Percentiles rank a stretch among this genome's conserved stretches.
Evolutionary conservation across 2,329 filamentous ascomycete genomes (phyloP).

Genomic region (Daldinia sp.): DNA sequence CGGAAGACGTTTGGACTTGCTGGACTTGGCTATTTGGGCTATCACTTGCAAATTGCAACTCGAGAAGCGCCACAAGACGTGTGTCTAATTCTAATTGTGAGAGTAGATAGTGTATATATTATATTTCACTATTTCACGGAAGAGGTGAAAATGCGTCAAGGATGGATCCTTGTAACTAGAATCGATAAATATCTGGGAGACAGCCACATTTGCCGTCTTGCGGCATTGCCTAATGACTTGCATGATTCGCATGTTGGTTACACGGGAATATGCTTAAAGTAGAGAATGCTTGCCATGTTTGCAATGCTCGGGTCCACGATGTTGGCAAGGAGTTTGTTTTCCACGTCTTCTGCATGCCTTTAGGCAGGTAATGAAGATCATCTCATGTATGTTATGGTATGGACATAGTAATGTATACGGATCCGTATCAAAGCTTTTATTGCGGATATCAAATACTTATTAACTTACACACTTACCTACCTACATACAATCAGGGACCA

Average conservation of each 20-base stretch:
- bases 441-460: neutral
- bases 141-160: constrained; percentile 16
- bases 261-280: neutral
- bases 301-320: too few relatives aligned
- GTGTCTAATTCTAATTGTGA: neutral
- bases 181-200: constrained; percentile 11
- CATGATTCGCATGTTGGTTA: constrained; percentile 6
- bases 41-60: constrained; percentile 5
- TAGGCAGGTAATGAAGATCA: neutral
- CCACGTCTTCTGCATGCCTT: neutral
- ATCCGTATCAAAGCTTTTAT: neutral
- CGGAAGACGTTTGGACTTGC: constrained; percentile 10
- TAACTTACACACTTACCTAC: neutral
- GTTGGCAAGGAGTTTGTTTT: too few relatives aligned
- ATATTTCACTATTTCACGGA: constrained; percentile 1
- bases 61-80: constrained; percentile 19
- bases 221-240: constrained; percentile 4
- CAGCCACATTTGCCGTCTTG: neutral
- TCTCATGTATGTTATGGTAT: too few relatives aligned
- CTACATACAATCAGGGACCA: too few relatives aligned
- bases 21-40: too few relatives aligned
- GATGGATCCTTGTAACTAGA: constrained; percentile 16
- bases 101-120: neutral
- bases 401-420: too few relatives aligned
- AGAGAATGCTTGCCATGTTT: neutral